Base-by-base conservation (phyloP, 2,329 filamentous ascomycete species). In the Claviceps spartinae region DNA sequence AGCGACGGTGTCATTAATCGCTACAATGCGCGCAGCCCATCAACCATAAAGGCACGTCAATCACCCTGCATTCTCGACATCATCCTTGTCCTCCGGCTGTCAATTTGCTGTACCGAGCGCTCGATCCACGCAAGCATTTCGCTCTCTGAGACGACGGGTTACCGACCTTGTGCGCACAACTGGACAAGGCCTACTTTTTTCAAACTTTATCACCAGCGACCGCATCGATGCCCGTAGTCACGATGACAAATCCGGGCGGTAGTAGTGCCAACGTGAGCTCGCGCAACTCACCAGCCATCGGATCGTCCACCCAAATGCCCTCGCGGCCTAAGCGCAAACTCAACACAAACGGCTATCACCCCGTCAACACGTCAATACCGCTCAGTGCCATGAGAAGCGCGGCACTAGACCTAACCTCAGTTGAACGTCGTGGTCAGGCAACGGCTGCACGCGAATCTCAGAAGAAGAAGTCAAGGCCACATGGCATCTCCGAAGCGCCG, bases 341-440 rank as follows among this genome's bases (percentile, higher is more conserved):
- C 60, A 75, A 74, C 61, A 70, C 74, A 48, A 78, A 79, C 60
- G 74, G 74, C 55, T 74, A 75, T 52, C 73, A 77, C 56, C 71
- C 74, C 9, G 59, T 70, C 37, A 78, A 77, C 54, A 65, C 73
- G 3, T 73, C 74, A 48, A 65, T 69, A 42, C 74, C 76, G 13
- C 69, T 82, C 41, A 81, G 78, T 60, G 73, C 76, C 36, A 71
- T 82, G 70, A 69, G 68, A 42, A 81, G 76, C 58, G 55, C 72
- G 54, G 81, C 88, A 47, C 74, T 98, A 55, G 90, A 97, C 62
- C 72, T 97, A 60, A 82, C 81, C 49, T 95, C 88, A 1, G 93
- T 98, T 55, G 93, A 97, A 72, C 85, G 91, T 63, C 84, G 89
- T 67, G 90, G 88, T 50, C 86, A 93, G 60, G 80, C 87, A 24